Base-by-base conservation (phyloP, 1,284 basidiomycete genomes). In the Inonotus hispidus region DNA sequence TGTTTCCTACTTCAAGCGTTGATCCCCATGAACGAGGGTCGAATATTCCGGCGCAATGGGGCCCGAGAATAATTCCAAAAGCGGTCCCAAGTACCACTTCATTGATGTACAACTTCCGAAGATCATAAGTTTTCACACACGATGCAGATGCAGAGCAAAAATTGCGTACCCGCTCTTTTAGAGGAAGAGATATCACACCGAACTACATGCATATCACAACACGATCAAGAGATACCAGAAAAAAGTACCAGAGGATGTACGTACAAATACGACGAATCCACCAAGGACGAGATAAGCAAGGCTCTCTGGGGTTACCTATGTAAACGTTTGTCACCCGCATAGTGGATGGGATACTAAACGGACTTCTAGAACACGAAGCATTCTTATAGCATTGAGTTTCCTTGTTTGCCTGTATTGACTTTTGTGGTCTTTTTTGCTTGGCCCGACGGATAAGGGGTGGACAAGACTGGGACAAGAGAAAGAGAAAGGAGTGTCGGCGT, bases 31-130 rank as follows among this genome's bases (percentile, higher is more conserved):
- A 76, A 1, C 87, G 78, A 0, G 95, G 95, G 68, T 94, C 78
- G 71, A 98, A 92, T 14, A 93, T 76, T 50, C 82, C 81, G 92
- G 87, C 83, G 53, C 79, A 84, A 65, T 93, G 81, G 0, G 93
- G 94, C 0, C 93, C 88, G 63, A 88, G 80, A 49, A 84, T 66
- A 62, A 93, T 80, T 0, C 91, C 88, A 55, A 90, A 92, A 0
- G 82, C 78, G 0, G 93, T 95, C 2, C 94, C 93, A 45, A 97
- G 84, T 38, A 95, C 88, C 25, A 95, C 94, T 77, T 98, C 95
- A 67, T 94, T 95, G 66, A 97, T 85, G 71, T 90, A 96, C 2
- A 96, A 71, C 78, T 88, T 63, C 13, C 60, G 41, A 43, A n/a
- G 2, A 27, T 50, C 27, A 45, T 25, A 8, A 49, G 50, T 43